Evolutionary conservation across 2,329 filamentous ascomycete genomes (phyloP).

Genomic region (Fusarium sp.): DNA sequence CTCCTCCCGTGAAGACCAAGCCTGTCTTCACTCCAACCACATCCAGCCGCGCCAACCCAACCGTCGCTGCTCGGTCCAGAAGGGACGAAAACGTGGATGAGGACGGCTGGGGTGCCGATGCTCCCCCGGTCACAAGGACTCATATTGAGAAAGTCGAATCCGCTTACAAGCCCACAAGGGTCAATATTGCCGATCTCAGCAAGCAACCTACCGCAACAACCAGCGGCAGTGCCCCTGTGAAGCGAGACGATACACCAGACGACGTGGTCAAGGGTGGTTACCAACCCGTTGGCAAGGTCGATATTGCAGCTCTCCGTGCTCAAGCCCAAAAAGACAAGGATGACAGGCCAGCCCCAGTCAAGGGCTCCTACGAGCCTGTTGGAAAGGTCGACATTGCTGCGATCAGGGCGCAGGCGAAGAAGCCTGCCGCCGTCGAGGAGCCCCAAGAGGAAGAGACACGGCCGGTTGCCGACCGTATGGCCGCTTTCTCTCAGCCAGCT

Average conservation of each 20-base stretch:
- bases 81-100: constrained; percentile 74
- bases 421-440: constrained; percentile 60
- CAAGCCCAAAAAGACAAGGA: constrained; percentile 78
- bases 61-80: constrained; percentile 74
- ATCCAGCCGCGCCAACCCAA: constrained; percentile 70
- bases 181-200: constrained; percentile 89
- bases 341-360: constrained; percentile 85
- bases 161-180: constrained; percentile 95
- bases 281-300: constrained; percentile 96
- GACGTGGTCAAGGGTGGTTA: constrained; percentile 89
- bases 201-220: constrained; percentile 78
- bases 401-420: constrained; percentile 86
- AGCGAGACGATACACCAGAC: constrained; percentile 58
- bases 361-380: constrained; percentile 93
- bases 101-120: constrained; percentile 96
- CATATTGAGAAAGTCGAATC: constrained; percentile 92
- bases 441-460: constrained; percentile 60
- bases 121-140: constrained; percentile 87
- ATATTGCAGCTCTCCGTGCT: constrained; percentile 89
- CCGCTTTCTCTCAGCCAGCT: constrained; percentile 73
- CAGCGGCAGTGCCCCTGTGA: constrained; percentile 65
- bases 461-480: constrained; percentile 80
- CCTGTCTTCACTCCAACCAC: constrained; percentile 88
- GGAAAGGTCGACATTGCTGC: constrained; percentile 98
- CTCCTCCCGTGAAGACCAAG: constrained; percentile 81